A percentile compares a stretch with the other conserved stretches of the same genome.
These are phyloP conservation scores for Jacaranda mimosifolia DNA, from an alignment of 257 asterid species.

Conservation along the genomic window DNA sequence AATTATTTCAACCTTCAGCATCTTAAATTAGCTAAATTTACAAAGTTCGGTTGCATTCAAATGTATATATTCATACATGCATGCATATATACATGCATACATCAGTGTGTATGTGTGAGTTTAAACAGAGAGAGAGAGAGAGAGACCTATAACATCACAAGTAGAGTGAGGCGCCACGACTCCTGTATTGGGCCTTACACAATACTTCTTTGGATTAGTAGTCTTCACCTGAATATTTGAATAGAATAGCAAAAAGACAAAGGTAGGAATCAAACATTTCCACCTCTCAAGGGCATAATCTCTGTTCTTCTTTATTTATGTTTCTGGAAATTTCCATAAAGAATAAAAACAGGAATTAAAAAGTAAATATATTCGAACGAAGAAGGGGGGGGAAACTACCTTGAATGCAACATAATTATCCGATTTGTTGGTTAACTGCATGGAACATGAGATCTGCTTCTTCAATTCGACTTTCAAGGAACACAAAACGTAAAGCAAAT, in stretches of 20 bases:
- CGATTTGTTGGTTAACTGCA: slow-evolving; percentile 73
- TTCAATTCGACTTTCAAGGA: slow-evolving; percentile 69
- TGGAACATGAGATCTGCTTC: slow-evolving; percentile 88
- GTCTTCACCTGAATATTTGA: slow-evolving; percentile 64
- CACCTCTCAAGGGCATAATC: background rate
- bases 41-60: slow-evolving; percentile 7
- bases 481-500: slow-evolving; percentile 27
- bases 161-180: slow-evolving; percentile 60
- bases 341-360: background rate
- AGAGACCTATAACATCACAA: slow-evolving; percentile 60
- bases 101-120: background rate
- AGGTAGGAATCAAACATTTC: slow-evolving; percentile 26
- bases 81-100: background rate
- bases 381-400: slow-evolving; percentile 49
- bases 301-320: background rate
- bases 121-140: slow-evolving; percentile 8
- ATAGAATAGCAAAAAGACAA: slow-evolving; percentile 16
- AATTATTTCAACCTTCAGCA: slow-evolving; percentile 13
- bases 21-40: slow-evolving; percentile 4
- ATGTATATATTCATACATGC: background rate
- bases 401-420: slow-evolving; percentile 76
- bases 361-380: slow-evolving; percentile 8
- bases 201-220: slow-evolving; percentile 76
- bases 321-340: slow-evolving; percentile 14
- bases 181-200: slow-evolving; percentile 80